Percentiles rank a stretch among this genome's conserved stretches.
These are phyloP conservation scores for Serendipita sp. DNA, from an alignment of 768 basidiomycete species.

Conservation along the genomic window DNA sequence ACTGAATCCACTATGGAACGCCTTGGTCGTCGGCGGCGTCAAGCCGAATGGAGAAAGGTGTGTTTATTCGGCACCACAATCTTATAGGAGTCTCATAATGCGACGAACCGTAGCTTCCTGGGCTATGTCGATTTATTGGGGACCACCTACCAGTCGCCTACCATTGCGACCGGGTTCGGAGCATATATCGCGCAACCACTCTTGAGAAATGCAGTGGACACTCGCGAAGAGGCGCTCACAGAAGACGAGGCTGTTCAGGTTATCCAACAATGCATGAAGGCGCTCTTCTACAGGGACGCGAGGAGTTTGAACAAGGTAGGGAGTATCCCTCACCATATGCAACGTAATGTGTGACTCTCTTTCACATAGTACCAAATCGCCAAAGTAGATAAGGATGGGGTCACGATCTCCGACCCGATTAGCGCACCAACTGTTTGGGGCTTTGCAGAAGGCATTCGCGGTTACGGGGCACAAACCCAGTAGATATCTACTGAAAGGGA, in stretches of 20 bases:
- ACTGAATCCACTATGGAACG: slow-evolving; percentile 92
- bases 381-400: slow-evolving; percentile 62
- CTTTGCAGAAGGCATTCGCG: slow-evolving; percentile 84
- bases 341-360: neutral
- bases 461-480: slow-evolving; percentile 85
- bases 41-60: slow-evolving; percentile 63
- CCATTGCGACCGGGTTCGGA: slow-evolving; percentile 91
- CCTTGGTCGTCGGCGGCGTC: slow-evolving; percentile 80
- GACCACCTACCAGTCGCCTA: slow-evolving; percentile 88
- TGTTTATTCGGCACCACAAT: slow-evolving; percentile 11
- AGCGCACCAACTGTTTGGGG: slow-evolving; percentile 68
- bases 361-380: slow-evolving; percentile 82
- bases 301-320: slow-evolving; percentile 86
- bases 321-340: slow-evolving; percentile 1
- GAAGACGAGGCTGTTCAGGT: slow-evolving; percentile 68
- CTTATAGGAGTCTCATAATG: neutral
- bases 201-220: slow-evolving; percentile 81
- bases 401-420: slow-evolving; percentile 63
- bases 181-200: slow-evolving; percentile 86
- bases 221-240: slow-evolving; percentile 52
- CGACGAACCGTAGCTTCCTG: slow-evolving; percentile 51
- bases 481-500: slow-evolving; percentile 21
- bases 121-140: slow-evolving; percentile 90
- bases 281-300: slow-evolving; percentile 93
- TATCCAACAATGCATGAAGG: slow-evolving; percentile 74